phyloP scores from a whole-genome alignment of 495 filamentous ascomycete genomes.

The Apodospora peruviana region DNA sequence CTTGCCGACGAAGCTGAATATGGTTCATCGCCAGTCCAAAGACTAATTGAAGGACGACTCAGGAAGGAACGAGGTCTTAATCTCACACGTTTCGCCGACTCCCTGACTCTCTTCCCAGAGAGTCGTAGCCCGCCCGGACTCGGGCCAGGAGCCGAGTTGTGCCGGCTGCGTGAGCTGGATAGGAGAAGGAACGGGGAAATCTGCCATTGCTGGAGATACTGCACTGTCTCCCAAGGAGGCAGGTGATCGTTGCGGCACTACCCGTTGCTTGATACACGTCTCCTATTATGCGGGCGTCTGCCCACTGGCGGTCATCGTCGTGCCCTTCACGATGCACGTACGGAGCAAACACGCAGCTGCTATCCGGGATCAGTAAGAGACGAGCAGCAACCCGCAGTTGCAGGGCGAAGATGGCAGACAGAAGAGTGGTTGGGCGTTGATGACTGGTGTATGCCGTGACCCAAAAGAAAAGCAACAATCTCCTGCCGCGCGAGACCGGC shows the following conservation, averaged over 20 bases:
- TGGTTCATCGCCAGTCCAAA: neutral
- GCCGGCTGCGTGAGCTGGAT: neutral
- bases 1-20: too few species aligned
- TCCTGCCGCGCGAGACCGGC: neutral
- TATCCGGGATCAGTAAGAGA: conserved; percentile 3
- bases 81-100: neutral
- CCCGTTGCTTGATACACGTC: too few species aligned
- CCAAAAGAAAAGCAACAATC: conserved; percentile 6
- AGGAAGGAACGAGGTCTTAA: neutral
- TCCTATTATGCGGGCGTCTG: too few species aligned
- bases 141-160: neutral
- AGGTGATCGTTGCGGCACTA: neutral
- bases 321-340: neutral
- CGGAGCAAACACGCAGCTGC: conserved; percentile 3
- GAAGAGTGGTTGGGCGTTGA: conserved; percentile 11
- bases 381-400: conserved; percentile 1
- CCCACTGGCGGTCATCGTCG: too few species aligned
- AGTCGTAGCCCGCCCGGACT: neutral
- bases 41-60: neutral
- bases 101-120: neutral
- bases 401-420: neutral
- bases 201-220: neutral
- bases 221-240: neutral
- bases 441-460: neutral
- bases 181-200: neutral